These are phyloP conservation scores for Setomelanomma holmii DNA, from an alignment of 2,329 filamentous ascomycete genomes.

Conservation along the genomic window DNA sequence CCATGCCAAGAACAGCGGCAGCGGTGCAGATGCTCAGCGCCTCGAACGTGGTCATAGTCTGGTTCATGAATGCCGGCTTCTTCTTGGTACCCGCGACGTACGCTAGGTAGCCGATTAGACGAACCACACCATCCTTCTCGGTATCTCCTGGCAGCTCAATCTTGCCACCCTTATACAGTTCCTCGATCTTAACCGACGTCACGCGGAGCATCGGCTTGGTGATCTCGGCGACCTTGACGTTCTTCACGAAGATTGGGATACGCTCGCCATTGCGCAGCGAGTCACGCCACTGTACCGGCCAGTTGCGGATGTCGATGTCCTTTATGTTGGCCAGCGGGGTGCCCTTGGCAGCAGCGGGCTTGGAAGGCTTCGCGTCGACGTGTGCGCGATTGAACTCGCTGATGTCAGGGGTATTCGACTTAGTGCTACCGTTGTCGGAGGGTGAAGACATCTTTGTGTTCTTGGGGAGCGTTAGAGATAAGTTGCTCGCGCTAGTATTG, in stretches of 20 bases:
- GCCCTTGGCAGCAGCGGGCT: neutral
- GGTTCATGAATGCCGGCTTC: neutral
- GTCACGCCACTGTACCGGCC: neutral
- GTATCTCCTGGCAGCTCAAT: neutral
- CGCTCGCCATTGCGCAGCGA: neutral
- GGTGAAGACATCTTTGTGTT: neutral
- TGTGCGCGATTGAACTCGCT: neutral
- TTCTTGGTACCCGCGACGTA: neutral
- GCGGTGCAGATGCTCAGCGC: neutral
- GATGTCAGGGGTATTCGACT: neutral
- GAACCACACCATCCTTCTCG: neutral
- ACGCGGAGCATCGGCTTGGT: neutral
- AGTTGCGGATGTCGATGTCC: slow-evolving; percentile 1
- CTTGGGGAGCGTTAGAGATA: neutral
- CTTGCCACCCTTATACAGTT: neutral
- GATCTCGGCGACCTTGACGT: neutral
- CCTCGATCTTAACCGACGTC: neutral
- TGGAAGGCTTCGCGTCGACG: neutral
- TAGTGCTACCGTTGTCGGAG: neutral
- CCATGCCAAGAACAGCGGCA: neutral
- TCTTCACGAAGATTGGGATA: neutral
- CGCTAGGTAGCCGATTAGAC: neutral
- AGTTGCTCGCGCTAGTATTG: neutral
- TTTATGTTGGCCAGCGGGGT: neutral
- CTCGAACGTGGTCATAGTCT: neutral